Evolutionary conservation across 805 yeast genomes (phyloP).

Genomic region (Lachancea sp.): DNA sequence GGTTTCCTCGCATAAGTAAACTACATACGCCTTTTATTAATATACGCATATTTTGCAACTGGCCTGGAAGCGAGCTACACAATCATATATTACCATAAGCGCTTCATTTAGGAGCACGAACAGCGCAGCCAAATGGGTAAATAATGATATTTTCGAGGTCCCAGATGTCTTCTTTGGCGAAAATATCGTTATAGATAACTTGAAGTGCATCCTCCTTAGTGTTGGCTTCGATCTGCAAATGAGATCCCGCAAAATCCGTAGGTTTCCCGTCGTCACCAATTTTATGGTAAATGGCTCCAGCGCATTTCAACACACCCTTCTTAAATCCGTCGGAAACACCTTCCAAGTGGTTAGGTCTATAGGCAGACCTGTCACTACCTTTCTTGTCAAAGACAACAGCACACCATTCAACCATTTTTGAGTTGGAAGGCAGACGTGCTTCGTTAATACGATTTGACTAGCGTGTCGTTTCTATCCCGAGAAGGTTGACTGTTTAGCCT

Average conservation of each 20-base stretch:
- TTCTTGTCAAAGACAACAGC: conserved; percentile 69
- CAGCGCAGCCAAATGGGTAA: conserved; percentile 47
- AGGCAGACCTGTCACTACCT: conserved; percentile 47
- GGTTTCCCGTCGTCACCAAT: conserved; percentile 37
- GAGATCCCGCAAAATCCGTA: conserved; percentile 60
- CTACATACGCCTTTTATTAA: no score
- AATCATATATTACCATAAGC: background rate
- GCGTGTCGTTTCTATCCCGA: background rate
- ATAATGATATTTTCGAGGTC: conserved; percentile 57
- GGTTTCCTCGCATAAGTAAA: no score
- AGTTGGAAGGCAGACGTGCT: background rate
- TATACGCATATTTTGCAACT: no score
- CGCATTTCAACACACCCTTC: conserved; percentile 41
- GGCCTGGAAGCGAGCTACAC: background rate
- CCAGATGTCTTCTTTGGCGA: conserved; percentile 66
- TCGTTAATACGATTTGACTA: no score
- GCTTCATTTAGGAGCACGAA: conserved; percentile 36
- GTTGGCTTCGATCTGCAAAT: conserved; percentile 56
- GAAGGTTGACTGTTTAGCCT: no score
- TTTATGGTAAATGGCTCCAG: conserved; percentile 48
- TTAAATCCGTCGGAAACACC: conserved; percentile 40
- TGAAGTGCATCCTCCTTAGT: conserved; percentile 60
- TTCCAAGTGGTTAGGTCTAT: conserved; percentile 49
- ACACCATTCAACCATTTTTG: conserved; percentile 50
- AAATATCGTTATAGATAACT: conserved; percentile 56